These are phyloP conservation scores for Lentinula boryana DNA, from an alignment of 768 basidiomycete genomes.

Conservation along the genomic window DNA sequence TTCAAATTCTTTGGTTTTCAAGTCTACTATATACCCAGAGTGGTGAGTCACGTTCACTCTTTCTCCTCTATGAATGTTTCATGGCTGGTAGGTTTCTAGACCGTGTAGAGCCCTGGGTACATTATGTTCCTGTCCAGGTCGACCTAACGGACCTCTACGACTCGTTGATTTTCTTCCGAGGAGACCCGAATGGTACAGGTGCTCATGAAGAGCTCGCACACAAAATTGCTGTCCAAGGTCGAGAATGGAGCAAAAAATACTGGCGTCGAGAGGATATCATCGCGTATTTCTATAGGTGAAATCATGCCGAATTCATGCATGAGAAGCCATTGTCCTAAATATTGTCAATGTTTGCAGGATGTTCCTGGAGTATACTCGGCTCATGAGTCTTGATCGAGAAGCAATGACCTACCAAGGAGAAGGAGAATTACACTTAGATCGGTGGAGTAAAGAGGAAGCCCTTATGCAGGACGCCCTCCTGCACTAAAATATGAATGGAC, in stretches of 20 bases:
- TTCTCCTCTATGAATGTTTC: background rate
- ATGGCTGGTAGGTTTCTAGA: constrained; percentile 38
- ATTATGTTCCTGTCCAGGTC: constrained; percentile 64
- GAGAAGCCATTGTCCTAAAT: background rate
- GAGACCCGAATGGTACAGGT: constrained; percentile 42
- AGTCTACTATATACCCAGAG: constrained; percentile 60
- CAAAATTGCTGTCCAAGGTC: constrained; percentile 51
- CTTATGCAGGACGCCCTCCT: background rate
- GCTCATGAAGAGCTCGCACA: constrained; percentile 54
- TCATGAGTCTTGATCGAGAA: constrained; percentile 41
- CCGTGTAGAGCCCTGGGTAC: constrained; percentile 58
- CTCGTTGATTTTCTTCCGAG: constrained; percentile 65
- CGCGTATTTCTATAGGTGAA: constrained; percentile 54
- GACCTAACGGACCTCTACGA: constrained; percentile 67
- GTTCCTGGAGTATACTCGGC: constrained; percentile 48
- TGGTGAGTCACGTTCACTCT: constrained; percentile 31
- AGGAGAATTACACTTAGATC: background rate
- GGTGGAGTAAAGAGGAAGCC: background rate
- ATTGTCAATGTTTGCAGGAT: constrained; percentile 25
- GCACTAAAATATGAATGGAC: background rate
- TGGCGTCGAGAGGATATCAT: constrained; percentile 59
- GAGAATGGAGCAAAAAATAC: constrained; percentile 48
- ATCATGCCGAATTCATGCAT: background rate
- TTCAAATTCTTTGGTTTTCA: constrained; percentile 54
- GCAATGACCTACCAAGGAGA: constrained; percentile 3